phyloP scores from a whole-genome alignment of 176 grass and related monocot genomes.

The Oryza officinalis region DNA sequence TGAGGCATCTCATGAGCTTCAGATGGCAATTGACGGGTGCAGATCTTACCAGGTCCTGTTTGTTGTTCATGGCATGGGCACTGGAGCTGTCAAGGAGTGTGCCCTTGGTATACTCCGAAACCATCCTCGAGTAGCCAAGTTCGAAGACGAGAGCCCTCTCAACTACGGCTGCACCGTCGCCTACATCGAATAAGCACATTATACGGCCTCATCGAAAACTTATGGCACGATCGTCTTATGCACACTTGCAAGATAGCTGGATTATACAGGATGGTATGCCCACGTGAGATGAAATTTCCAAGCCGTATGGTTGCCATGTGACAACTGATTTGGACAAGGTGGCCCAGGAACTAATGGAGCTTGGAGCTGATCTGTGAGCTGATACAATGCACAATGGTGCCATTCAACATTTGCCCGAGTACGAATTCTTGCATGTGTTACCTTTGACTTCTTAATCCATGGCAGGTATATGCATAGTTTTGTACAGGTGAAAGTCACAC shows the following conservation, averaged over 20 bases:
- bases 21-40: slow-evolving; percentile 57
- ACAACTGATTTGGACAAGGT: not conserved
- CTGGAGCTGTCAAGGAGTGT: slow-evolving; percentile 55
- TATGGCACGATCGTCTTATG: not conserved
- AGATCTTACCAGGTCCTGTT: slow-evolving; percentile 53
- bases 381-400: not conserved
- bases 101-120: slow-evolving; percentile 47
- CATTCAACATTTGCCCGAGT: slow-evolving; percentile 6
- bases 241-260: not conserved
- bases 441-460: not conserved
- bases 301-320: not conserved
- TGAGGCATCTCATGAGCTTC: slow-evolving; percentile 54
- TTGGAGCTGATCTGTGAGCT: not conserved
- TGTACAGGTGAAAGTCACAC: not conserved
- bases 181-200: slow-evolving; percentile 47
- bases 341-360: slow-evolving; percentile 14
- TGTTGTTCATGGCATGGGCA: slow-evolving; percentile 67
- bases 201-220: not conserved
- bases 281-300: not conserved
- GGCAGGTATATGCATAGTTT: not conserved
- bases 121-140: slow-evolving; percentile 65
- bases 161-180: slow-evolving; percentile 78
- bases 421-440: not conserved
- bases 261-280: not conserved
- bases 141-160: slow-evolving; percentile 64